Base-by-base conservation (phyloP, 495 filamentous ascomycete genomes). In the Annulohypoxylon stygium region DNA sequence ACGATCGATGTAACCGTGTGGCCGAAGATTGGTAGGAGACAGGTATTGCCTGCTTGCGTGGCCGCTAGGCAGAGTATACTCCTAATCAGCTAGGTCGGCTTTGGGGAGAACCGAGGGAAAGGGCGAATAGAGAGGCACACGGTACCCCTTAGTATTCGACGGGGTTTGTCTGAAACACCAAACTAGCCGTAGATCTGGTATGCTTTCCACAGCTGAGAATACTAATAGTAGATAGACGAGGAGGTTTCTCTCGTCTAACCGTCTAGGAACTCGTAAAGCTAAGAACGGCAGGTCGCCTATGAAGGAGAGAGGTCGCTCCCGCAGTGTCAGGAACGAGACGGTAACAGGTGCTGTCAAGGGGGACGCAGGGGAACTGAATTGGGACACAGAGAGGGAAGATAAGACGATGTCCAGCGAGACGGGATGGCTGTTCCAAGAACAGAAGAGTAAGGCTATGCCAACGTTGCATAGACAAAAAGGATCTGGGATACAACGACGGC, bases 401-500 rank as follows among this genome's bases (percentile, higher is more conserved):
- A 64, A 45, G 72, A 71, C 53, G 63, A 65, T 9, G 48, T 57
- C 5, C 48, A n/a, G n/a, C 67, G 25, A 43, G 57, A 62, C 50
- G 58, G 41, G 37, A 61, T 64, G 62, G 37, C n/a, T 45, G 61
- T 62, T 54, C 65, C 58, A 70, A 54, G 18, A 39, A 36, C 18
- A 50, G 67, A 54, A 62, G 57, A 66, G 59, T 41, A 76, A 75
- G 75, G 78, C 74, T 72, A 76, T 76, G 73, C 55, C 65, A 65
- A 64, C 45, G 74, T 64, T 71, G 73, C 78, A 80, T 79, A 75
- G 78, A 75, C 71, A 74, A 73, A 73, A 50, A 71, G 69, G 58
- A 75, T 77, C 70, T 74, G 73, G 73, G 76, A 78, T 67, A 78
- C 73, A 39, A 70, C 75, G 11, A 71, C 75, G 72, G 67, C 34